Evolutionary conservation across 1,284 basidiomycete species (phyloP).

Genomic region (Inonotus obliquus): DNA sequence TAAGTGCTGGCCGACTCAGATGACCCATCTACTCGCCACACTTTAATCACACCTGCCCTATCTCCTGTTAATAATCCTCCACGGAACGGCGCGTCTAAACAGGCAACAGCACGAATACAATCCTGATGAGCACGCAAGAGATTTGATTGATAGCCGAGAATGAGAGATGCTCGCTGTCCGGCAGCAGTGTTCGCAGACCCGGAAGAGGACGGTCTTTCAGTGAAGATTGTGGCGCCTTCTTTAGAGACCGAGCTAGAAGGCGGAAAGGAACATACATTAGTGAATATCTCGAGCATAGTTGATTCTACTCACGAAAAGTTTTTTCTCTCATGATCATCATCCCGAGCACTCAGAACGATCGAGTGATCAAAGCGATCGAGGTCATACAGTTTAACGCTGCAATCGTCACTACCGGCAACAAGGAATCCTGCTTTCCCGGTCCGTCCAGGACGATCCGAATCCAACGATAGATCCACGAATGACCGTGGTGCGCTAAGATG

Average conservation of each 20-base stretch:
- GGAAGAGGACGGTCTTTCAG: slow-evolving; percentile 63
- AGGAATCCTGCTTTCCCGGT: slow-evolving; percentile 48
- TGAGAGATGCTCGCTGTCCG: slow-evolving; percentile 72
- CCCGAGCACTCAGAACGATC: slow-evolving; percentile 66
- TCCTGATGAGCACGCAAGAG: slow-evolving; percentile 79
- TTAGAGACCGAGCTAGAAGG: background rate
- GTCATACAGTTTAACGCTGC: slow-evolving; percentile 81
- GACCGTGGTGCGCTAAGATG: slow-evolving; percentile 50
- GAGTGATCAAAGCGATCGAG: slow-evolving; percentile 66
- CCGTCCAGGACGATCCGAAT: slow-evolving; percentile 20
- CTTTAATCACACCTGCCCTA: slow-evolving; percentile 73
- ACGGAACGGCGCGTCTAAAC: slow-evolving; percentile 83
- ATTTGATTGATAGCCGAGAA: slow-evolving; percentile 75
- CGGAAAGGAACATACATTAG: background rate
- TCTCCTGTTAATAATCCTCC: slow-evolving; percentile 86
- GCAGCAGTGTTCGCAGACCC: slow-evolving; percentile 48
- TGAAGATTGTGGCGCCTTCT: slow-evolving; percentile 25
- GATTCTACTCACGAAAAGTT: slow-evolving; percentile 52
- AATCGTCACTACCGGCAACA: slow-evolving; percentile 79
- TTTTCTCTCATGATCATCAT: slow-evolving; percentile 63
- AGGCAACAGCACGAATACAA: slow-evolving; percentile 73
- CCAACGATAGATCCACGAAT: slow-evolving; percentile 44
- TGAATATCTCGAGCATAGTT: background rate
- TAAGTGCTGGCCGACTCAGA: slow-evolving; percentile 27
- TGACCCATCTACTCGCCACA: slow-evolving; percentile 66